Evolutionary conservation across 768 basidiomycete genomes (phyloP).

Genomic region (Boletus reticuloceps): DNA sequence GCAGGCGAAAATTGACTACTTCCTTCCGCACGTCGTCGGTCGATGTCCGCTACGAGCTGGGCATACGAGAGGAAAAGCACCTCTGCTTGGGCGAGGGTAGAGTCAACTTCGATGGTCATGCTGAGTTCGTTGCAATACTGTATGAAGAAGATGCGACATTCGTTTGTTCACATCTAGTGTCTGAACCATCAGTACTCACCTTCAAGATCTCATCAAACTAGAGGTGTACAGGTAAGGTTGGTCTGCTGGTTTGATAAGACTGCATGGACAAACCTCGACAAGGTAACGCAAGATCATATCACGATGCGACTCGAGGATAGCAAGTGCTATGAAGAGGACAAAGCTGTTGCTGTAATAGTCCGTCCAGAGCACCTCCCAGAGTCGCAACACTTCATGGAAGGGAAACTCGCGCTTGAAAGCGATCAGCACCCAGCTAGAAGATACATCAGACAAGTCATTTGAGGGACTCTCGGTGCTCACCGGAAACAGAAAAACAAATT

Average conservation of each 20-base stretch:
- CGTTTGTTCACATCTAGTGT: background rate
- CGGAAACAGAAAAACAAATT: slow-evolving; percentile 99
- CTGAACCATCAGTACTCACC: slow-evolving; percentile 12
- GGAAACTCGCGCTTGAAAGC: slow-evolving; percentile 96
- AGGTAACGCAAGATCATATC: slow-evolving; percentile 95
- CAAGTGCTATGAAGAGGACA: slow-evolving; percentile 91
- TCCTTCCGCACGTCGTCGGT: slow-evolving; percentile 70
- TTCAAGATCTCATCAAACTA: slow-evolving; percentile 60
- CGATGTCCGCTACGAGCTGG: slow-evolving; percentile 85
- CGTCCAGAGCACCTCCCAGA: slow-evolving; percentile 96
- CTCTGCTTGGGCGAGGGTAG: slow-evolving; percentile 94
- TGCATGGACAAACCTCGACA: slow-evolving; percentile 66
- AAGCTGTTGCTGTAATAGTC: slow-evolving; percentile 87
- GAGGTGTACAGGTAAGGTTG: slow-evolving; percentile 1
- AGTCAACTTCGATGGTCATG: slow-evolving; percentile 96
- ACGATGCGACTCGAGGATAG: slow-evolving; percentile 91
- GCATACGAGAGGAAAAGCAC: slow-evolving; percentile 93
- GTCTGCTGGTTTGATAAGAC: background rate
- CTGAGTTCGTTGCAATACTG: slow-evolving; percentile 91
- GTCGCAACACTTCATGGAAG: slow-evolving; percentile 81
- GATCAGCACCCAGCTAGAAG: slow-evolving; percentile 80
- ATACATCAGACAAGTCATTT: background rate
- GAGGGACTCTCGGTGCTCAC: slow-evolving; percentile 39
- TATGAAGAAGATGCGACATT: slow-evolving; percentile 23
- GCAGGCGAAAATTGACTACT: slow-evolving; percentile 15